phyloP scores from a whole-genome alignment of 2,329 filamentous ascomycete genomes.

The Neophaeococcomyces mojaviensis region DNA sequence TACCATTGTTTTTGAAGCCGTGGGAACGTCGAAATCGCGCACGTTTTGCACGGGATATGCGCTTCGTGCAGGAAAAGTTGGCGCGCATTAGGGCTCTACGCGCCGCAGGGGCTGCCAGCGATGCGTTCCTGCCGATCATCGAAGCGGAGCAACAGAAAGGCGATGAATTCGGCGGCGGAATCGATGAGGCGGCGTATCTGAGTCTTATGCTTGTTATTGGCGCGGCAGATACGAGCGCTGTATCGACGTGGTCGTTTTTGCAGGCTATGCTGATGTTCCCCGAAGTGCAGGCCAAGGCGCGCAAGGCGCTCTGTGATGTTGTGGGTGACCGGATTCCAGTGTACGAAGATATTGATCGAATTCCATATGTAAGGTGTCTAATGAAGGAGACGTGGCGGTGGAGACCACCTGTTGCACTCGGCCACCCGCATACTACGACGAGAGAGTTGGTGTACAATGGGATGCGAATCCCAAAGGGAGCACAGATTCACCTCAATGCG shows the following conservation, averaged over 20 bases:
- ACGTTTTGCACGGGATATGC: too few relatives aligned
- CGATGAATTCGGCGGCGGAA: too few relatives aligned
- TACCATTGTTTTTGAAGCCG: too few relatives aligned
- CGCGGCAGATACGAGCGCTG: conserved; percentile 41
- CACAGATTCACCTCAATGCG: conserved; percentile 38
- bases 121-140: too few relatives aligned
- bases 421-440: conserved; percentile 42
- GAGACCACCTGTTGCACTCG: conserved; percentile 39
- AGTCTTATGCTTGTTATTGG: conserved; percentile 14
- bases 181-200: too few relatives aligned
- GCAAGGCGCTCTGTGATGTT: conserved; percentile 40
- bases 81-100: too few relatives aligned
- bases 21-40: too few relatives aligned
- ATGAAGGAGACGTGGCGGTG: conserved; percentile 30
- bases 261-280: conserved; percentile 43
- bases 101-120: too few relatives aligned
- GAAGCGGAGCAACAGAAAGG: too few relatives aligned
- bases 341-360: conserved; percentile 25
- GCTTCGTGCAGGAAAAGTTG: too few relatives aligned
- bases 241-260: conserved; percentile 42
- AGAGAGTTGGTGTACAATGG: conserved; percentile 22
- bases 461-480: conserved; percentile 32
- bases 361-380: conserved; percentile 30
- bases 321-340: conserved; percentile 29
- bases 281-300: conserved; percentile 36